These are phyloP conservation scores for Pilatotrama ljubarskyi DNA, from an alignment of 768 basidiomycete species.

Conservation along the genomic window DNA sequence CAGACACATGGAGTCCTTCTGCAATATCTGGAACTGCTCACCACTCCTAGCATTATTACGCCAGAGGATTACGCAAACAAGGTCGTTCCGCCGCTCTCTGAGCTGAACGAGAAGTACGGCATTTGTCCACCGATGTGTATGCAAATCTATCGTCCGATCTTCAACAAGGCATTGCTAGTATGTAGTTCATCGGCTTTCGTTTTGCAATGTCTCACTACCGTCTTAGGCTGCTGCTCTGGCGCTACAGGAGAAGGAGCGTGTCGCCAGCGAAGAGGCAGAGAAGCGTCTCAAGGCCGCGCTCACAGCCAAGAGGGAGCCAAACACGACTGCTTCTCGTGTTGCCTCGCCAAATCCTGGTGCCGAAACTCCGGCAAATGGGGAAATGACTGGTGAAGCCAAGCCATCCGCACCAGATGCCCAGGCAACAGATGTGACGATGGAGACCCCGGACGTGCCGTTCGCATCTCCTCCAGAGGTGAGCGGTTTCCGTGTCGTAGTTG, in stretches of 20 bases:
- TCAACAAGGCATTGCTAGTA: conserved; percentile 64
- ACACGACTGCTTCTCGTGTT: conserved; percentile 52
- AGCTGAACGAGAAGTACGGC: conserved; percentile 74
- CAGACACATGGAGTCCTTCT: conserved; percentile 90
- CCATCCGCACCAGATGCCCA: conserved; percentile 24
- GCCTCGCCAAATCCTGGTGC: conserved; percentile 55
- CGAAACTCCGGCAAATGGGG: conserved; percentile 21
- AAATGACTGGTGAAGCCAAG: conserved; percentile 29
- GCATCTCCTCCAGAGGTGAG: conserved; percentile 10
- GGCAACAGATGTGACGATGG: conserved; percentile 20
- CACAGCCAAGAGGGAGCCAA: conserved; percentile 75
- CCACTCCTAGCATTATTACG: conserved; percentile 64
- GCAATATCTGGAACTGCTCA: conserved; percentile 89
- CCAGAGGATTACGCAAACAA: conserved; percentile 72
- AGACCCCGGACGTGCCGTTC: background rate
- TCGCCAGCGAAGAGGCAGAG: conserved; percentile 74
- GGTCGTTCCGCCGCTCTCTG: conserved; percentile 71
- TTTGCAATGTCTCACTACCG: background rate
- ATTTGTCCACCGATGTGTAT: conserved; percentile 88
- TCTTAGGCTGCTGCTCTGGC: conserved; percentile 60
- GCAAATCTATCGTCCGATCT: conserved; percentile 87
- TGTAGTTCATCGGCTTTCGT: conserved; percentile 20
- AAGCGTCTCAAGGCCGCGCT: conserved; percentile 80
- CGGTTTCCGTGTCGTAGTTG: background rate
- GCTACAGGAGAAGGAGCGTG: conserved; percentile 66